Evolutionary conservation across 495 filamentous ascomycete genomes (phyloP), one percentile per base, ranked within the genome.

Genomic region (Penicillium verhagenii): DNA sequence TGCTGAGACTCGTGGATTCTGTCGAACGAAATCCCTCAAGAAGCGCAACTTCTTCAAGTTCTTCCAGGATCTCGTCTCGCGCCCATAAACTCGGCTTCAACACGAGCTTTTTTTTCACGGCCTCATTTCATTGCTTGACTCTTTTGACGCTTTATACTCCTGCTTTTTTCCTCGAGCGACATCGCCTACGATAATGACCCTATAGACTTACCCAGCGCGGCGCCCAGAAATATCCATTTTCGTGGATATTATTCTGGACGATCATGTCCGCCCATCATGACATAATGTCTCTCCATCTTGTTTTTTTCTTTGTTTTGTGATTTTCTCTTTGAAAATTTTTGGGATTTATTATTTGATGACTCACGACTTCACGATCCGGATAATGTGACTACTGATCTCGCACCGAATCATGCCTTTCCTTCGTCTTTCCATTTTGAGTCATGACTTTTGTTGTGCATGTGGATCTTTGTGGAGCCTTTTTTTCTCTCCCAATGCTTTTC

Each of bases 11-110:
- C 40, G 61, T 11, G 67, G 69, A 16, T 58, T 53, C 2, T 74
- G 68, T 48, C 70, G 68, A 7, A 50, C 57, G 25, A 67, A 57
- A 19, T 71, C 72, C 3, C 44, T 70, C 45, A 77, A 64, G 59
- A 74, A 79, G 58, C 68, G 73, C 38, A 74, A 50, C 47, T 74
- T 80, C 59, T 69, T 80, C 68, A 64, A 66, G 43, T 78, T 80
- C 57, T 72, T 80, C 60, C 72, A 75, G 43, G 73, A 75, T 47
- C 62, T 79, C 2, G 71, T 78, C 35, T 66, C 63, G 24, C 62
- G 72, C 33, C 56, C 70, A 46, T 73, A 46, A 68, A 39, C 35
- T 26, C 21, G 23, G 26, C 40, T 38, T 13, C 21, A 43, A 28
- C 29, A 14, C 38, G 54, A 45, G 50, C 48, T 54, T 59, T 25